Percentiles rank a stretch among this genome's conserved stretches.
phyloP scores from a whole-genome alignment of 176 grass and related monocot species.

The Oryza officinalis region DNA sequence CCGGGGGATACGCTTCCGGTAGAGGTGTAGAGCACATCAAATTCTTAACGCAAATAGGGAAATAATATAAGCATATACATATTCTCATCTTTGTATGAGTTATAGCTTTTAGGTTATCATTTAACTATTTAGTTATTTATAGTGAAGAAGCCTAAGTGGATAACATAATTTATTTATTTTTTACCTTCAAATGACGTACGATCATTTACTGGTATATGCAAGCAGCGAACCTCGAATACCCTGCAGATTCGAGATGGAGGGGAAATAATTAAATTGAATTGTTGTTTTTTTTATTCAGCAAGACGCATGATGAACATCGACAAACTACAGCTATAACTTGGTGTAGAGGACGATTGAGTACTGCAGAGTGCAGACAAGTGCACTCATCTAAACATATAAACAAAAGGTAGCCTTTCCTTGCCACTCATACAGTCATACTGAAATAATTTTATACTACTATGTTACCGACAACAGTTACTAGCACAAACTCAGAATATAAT shows the following conservation, averaged over 20 bases:
- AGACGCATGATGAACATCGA: neutral
- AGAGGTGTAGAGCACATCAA: neutral
- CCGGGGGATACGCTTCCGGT: slow-evolving; percentile 61
- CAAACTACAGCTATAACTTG: neutral
- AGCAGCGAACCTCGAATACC: slow-evolving; percentile 81
- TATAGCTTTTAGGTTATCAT: neutral
- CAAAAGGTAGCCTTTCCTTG: neutral
- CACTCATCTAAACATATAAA: neutral
- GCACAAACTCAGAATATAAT: neutral
- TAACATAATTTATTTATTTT: neutral
- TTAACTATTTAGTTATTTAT: neutral
- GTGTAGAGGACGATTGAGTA: neutral
- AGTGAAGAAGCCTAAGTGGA: neutral
- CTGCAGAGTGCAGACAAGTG: neutral
- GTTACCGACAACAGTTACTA: neutral
- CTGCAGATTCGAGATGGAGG: slow-evolving; percentile 32
- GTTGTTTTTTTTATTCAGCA: neutral
- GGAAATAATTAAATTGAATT: neutral
- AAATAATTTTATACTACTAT: neutral
- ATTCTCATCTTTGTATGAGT: too few relatives aligned
- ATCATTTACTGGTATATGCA: slow-evolving; percentile 91
- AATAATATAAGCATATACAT: too few relatives aligned
- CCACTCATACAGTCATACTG: too few relatives aligned
- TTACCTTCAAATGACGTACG: slow-evolving; percentile 89
- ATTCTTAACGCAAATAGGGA: too few relatives aligned